Evolutionary conservation across 331 rosid species (phyloP).

Genomic region (Saraca asoca): DNA sequence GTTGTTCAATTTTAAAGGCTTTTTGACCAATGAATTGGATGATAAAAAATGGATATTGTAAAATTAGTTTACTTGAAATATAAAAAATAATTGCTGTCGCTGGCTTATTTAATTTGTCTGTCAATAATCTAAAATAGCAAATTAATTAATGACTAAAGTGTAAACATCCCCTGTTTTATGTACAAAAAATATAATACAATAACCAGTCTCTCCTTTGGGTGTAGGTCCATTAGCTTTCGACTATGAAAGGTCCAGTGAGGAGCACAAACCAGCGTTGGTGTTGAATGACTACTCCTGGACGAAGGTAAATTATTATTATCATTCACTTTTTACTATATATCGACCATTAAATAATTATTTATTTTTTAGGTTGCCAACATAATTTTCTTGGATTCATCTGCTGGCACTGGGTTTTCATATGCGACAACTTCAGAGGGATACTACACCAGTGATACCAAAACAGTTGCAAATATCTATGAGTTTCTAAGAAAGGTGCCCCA

Average conservation of each 20-base stretch:
- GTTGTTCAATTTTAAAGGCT: too few species aligned
- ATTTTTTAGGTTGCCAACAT: constrained; percentile 43
- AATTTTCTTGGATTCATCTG: constrained; percentile 52
- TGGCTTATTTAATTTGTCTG: too few species aligned
- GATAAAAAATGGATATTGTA: too few species aligned
- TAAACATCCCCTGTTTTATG: too few species aligned
- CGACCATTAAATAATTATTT: too few species aligned
- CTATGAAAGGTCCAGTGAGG: constrained; percentile 25
- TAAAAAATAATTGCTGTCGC: too few species aligned
- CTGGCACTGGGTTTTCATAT: constrained; percentile 61
- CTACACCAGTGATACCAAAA: constrained; percentile 25
- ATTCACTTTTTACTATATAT: neutral
- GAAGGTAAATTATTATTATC: constrained; percentile 34
- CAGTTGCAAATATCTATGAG: constrained; percentile 23
- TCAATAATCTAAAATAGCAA: too few species aligned
- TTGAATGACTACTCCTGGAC: constrained; percentile 54
- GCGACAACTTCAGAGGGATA: constrained; percentile 35
- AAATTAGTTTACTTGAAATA: too few species aligned
- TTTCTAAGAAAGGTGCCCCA: constrained; percentile 45
- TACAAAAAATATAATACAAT: neutral
- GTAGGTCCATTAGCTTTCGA: constrained; percentile 49
- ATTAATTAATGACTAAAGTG: too few species aligned
- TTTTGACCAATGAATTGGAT: too few species aligned
- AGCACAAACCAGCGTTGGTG: constrained; percentile 42
- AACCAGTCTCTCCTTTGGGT: neutral